Evolutionary conservation across 2,329 filamentous ascomycete species (phyloP).

Genomic region (Cordyceps fumosorosea): DNA sequence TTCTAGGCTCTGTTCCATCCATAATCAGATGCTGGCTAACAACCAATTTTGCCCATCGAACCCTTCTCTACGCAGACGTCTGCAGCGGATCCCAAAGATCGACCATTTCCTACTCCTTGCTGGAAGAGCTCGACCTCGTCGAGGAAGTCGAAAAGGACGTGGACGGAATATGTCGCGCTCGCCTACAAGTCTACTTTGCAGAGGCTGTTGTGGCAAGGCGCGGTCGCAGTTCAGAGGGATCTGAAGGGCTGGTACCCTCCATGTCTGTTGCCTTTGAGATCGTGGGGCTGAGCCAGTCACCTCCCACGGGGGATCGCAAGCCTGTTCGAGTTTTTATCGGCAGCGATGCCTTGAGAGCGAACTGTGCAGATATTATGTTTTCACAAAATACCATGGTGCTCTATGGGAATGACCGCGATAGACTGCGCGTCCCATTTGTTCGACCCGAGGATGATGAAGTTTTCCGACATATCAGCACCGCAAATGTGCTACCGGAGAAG

Average conservation of each 20-base stretch:
- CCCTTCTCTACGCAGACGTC: constrained; percentile 82
- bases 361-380: constrained; percentile 86
- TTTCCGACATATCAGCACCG: constrained; percentile 71
- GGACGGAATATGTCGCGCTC: constrained; percentile 62
- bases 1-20: constrained; percentile 82
- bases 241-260: constrained; percentile 66
- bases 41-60: constrained; percentile 80
- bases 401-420: constrained; percentile 79
- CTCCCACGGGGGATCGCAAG: constrained; percentile 36
- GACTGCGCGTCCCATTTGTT: constrained; percentile 84
- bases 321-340: constrained; percentile 81
- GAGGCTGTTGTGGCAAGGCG: constrained; percentile 79
- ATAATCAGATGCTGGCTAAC: constrained; percentile 96
- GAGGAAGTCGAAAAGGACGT: constrained; percentile 59
- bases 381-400: constrained; percentile 86
- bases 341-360: constrained; percentile 76
- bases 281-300: constrained; percentile 37
- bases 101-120: constrained; percentile 66
- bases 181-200: constrained; percentile 78
- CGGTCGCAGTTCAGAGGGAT: constrained; percentile 64
- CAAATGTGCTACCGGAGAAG: constrained; percentile 46
- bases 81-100: constrained; percentile 90
- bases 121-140: constrained; percentile 66
- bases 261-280: constrained; percentile 75
- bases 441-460: constrained; percentile 78